phyloP scores from a whole-genome alignment of 352 stramenopile genomes.

The Lagenidium giganteum region DNA sequence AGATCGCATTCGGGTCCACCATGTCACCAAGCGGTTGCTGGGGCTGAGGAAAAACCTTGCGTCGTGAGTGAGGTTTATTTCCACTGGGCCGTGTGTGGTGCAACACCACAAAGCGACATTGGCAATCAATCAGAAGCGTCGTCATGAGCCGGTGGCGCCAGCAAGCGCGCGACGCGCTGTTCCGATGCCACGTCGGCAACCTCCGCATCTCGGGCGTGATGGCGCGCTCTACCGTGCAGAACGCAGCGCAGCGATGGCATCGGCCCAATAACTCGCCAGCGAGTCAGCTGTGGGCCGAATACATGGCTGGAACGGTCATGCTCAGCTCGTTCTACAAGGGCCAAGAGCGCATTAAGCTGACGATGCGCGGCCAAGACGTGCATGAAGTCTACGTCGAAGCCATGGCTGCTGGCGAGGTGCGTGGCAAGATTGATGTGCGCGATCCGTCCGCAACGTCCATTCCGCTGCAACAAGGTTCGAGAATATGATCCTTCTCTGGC shows the following conservation, averaged over 20 bases:
- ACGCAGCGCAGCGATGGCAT: slow-evolving; percentile 55
- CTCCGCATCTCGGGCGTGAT: slow-evolving; percentile 77
- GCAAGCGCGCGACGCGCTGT: slow-evolving; percentile 55
- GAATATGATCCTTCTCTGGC: too few relatives aligned
- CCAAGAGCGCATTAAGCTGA: slow-evolving; percentile 79
- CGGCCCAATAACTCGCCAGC: slow-evolving; percentile 30
- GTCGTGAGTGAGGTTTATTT: slow-evolving; percentile 11
- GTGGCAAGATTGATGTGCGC: too few relatives aligned
- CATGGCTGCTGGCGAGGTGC: slow-evolving; percentile 75
- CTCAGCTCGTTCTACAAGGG: slow-evolving; percentile 86
- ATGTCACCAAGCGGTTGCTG: slow-evolving; percentile 36
- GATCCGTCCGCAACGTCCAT: too few relatives aligned
- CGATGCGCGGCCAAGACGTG: slow-evolving; percentile 54
- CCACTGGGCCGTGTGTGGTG: slow-evolving; percentile 1
- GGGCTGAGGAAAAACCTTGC: slow-evolving; percentile 45
- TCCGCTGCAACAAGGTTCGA: too few relatives aligned
- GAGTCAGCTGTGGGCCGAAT: slow-evolving; percentile 77
- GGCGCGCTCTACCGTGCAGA: slow-evolving; percentile 43
- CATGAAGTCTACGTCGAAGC: slow-evolving; percentile 77
- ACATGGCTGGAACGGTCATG: slow-evolving; percentile 83
- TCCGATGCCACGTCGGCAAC: slow-evolving; percentile 76
- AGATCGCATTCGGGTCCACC: slow-evolving; percentile 45
- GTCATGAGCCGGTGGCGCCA: slow-evolving; percentile 7
- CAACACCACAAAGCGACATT: not conserved
- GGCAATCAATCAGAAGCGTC: not conserved